A percentile compares a stretch with the other conserved stretches of the same genome.
Conservation (phyloP, 2,329 filamentous ascomycete species). For the Coleophoma eucalyptorum region DNA sequence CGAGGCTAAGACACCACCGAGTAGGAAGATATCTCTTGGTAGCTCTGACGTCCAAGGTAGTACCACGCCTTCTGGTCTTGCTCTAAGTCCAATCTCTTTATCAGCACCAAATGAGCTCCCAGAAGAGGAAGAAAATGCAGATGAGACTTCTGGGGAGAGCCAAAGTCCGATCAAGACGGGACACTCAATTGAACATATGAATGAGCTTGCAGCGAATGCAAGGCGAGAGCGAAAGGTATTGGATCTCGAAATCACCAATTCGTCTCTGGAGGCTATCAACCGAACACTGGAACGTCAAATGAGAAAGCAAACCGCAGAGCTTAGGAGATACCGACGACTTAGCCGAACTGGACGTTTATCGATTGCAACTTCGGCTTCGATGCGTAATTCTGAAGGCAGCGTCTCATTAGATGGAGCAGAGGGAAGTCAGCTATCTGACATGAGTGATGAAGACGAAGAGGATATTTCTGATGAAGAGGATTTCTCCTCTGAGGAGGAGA, state of each 20-base stretch:
- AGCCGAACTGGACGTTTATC: slow-evolving; percentile 77
- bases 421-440: slow-evolving; percentile 37
- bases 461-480: slow-evolving; percentile 39
- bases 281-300: slow-evolving; percentile 87
- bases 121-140: slow-evolving; percentile 2
- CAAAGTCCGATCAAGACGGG: slow-evolving; percentile 54
- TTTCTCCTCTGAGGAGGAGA: slow-evolving; percentile 47
- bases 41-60: slow-evolving; percentile 12
- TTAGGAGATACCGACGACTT: slow-evolving; percentile 81
- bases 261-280: slow-evolving; percentile 92
- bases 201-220: slow-evolving; percentile 81
- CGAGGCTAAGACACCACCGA: slow-evolving; percentile 10
- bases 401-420: slow-evolving; percentile 36
- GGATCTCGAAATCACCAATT: slow-evolving; percentile 95
- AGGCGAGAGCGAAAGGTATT: slow-evolving; percentile 91
- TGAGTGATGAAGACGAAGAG: slow-evolving; percentile 45
- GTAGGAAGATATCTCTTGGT: slow-evolving; percentile 16
- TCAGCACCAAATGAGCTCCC: slow-evolving; percentile 16
- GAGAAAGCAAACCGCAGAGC: slow-evolving; percentile 83
- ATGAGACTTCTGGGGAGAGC: slow-evolving; percentile 3
- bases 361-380: slow-evolving; percentile 44
- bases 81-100: slow-evolving; percentile 12
- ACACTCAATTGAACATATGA: slow-evolving; percentile 55
- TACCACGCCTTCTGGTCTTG: slow-evolving; percentile 14
- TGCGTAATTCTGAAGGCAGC: slow-evolving; percentile 39